Base-by-base conservation (phyloP, 192 early-diverging fungal genomes). In the Linnemannia elongata region DNA sequence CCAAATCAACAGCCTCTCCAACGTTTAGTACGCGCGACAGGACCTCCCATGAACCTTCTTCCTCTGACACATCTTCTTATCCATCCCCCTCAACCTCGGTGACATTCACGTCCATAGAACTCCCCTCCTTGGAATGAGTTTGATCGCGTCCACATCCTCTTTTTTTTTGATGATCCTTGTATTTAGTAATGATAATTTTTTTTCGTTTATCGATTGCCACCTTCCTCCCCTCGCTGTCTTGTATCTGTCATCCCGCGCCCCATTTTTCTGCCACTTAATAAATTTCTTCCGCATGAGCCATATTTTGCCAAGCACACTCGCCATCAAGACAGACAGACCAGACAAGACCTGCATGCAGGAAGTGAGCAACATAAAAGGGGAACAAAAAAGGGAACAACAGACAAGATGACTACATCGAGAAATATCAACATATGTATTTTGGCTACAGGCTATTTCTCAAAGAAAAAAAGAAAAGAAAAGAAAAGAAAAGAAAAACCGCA, bases 401-500 rank as follows among this genome's bases (percentile, higher is more conserved):
- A 66, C 8, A 66, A 8, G 13, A 66, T 15, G 27, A 12, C 2
- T 12, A 15, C 24, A 52, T 66, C 12, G 60, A 33, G 10, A 33
- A 33, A 66, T 33, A 60, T 12, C n/a, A 2, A 60, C 54, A 27
- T 30, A 13, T 66, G 33, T 66, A 30, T 57, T 33, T 30, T 39
- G 38, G 6, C 38, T 6, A 39, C 2, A 66, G 3, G n/a, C n/a
- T 33, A 33, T 13, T 30, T 18, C 33, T 33, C 47, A 24, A 39
- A 76, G 54, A n/a, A 35, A 54, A 75, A 39, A 22, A 76, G 54
- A n/a, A 35, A 54, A 75, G 24, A 22, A 63, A 42, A 35, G n/a
- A 27, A 80, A 73, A 80, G 54, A 44, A 24, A 45, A 44, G 12
- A 45, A 71, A 78, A 52, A 33, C 36, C 22, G 52, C 6, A n/a